Base-by-base conservation (phyloP, 441 rosid species). In the Manihot esculenta region DNA sequence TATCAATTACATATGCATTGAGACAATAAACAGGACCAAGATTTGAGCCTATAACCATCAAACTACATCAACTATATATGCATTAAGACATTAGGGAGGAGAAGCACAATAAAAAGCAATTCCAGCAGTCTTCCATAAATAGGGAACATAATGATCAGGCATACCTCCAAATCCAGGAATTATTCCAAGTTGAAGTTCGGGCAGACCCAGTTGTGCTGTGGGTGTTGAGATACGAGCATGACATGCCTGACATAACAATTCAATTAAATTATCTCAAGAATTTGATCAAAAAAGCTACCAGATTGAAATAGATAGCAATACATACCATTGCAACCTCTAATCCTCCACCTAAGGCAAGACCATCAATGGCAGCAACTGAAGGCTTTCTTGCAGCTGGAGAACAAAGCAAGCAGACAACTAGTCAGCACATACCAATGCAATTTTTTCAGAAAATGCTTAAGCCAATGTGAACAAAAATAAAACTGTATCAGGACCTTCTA, bases 271-370 rank as follows among this genome's bases (percentile, higher is more conserved):
- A 45, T 26, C 65, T 5, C 10, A 66, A 38, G 27, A 68, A 74
- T 74, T 30, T 59, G 62, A 50, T 15, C 5, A 64, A 26, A 50
- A 69, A 10, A 49, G 49, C 59, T 64, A 33, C 30, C 3, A 53
- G 24, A 48, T 48, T 30, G 41, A 71, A 48, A 68, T 35, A 55
- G 67, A 57, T 30, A 68, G 30, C 4, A 67, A 58, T 3, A 54
- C 89, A 65, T 83, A 90, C 96, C 91, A 95, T 95, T 18, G 98
- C 88, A 71, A 93, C 76, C 86, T 95, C 99, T 68, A 93, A 82
- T 61, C 99, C 99, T 78, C 99, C 99, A 74, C 99, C 99, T 74
- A 93, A 82, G 75, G 98, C 97, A 72, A 93, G 91, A 33, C 99
- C 99, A 48, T 95, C 97, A 73, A 95, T 89, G 69, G 99, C 99